Evolutionary conservation across 2,329 filamentous ascomycete species (phyloP).

Genomic region (Claviceps citrina): DNA sequence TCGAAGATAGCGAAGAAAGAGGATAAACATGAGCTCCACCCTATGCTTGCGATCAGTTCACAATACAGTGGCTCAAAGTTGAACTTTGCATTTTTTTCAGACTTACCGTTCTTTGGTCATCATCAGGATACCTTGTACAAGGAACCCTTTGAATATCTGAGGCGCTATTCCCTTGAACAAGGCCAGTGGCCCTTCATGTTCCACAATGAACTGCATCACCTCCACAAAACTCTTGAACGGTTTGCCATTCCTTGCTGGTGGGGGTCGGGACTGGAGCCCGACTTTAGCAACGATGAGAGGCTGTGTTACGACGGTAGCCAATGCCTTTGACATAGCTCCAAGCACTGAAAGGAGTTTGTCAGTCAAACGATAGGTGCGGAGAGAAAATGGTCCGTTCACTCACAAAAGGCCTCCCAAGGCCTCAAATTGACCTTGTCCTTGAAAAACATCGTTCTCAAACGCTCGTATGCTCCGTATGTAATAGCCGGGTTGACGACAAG

Average conservation of each 20-base stretch:
- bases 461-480: slow-evolving; percentile 92
- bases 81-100: neutral
- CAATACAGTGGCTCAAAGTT: neutral
- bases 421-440: slow-evolving; percentile 60
- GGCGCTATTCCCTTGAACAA: slow-evolving; percentile 95
- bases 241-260: slow-evolving; percentile 67
- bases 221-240: slow-evolving; percentile 88
- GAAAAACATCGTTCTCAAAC: slow-evolving; percentile 63
- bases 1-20: slow-evolving; percentile 70
- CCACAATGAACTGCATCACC: slow-evolving; percentile 85
- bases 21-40: slow-evolving; percentile 75
- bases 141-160: slow-evolving; percentile 78
- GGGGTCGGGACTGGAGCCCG: slow-evolving; percentile 83
- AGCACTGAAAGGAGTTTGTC: slow-evolving; percentile 43
- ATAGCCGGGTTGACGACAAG: slow-evolving; percentile 93
- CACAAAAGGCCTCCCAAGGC: slow-evolving; percentile 82
- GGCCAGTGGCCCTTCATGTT: slow-evolving; percentile 69
- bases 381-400: slow-evolving; percentile 24
- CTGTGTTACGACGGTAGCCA: slow-evolving; percentile 85
- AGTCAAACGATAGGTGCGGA: no score
- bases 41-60: slow-evolving; percentile 25
- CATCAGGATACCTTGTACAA: slow-evolving; percentile 95
- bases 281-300: slow-evolving; percentile 97
- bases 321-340: slow-evolving; percentile 78
- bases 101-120: slow-evolving; percentile 91